Percentiles rank a stretch among this genome's conserved stretches.
These are phyloP conservation scores for Russula foetens DNA, from an alignment of 768 basidiomycete genomes.

Conservation along the genomic window DNA sequence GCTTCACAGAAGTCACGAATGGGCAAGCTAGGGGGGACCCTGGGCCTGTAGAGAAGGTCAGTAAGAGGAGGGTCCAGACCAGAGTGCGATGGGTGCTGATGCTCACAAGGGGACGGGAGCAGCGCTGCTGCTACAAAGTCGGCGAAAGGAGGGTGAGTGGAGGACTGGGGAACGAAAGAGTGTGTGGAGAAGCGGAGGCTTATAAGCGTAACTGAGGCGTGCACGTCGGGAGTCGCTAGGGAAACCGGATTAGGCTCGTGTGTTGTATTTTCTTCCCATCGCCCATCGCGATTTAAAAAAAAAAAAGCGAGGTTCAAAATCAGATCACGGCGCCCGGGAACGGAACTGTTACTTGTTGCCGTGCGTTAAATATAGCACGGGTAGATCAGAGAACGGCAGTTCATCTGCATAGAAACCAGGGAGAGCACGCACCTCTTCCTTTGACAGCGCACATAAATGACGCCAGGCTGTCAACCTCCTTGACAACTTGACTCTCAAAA, in stretches of 20 bases:
- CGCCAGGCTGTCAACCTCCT: constrained; percentile 77
- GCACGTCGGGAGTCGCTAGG: not conserved
- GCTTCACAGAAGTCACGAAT: constrained; percentile 42
- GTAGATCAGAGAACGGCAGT: constrained; percentile 1
- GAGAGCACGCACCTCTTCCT: constrained; percentile 27
- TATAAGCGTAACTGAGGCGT: not conserved
- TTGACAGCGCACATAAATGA: constrained; percentile 74
- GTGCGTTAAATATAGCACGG: not conserved
- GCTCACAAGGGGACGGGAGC: constrained; percentile 27
- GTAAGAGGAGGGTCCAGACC: not conserved
- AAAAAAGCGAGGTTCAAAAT: not conserved
- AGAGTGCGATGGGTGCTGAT: constrained; percentile 19
- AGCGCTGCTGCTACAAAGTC: constrained; percentile 47
- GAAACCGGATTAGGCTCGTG: not conserved
- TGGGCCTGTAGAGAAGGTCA: constrained; percentile 25
- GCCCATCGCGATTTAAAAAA: not conserved
- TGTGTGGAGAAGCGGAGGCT: not conserved
- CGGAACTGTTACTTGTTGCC: not conserved
- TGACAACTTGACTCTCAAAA: constrained; percentile 56
- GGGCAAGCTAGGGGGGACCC: constrained; percentile 30
- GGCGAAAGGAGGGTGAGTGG: constrained; percentile 21
- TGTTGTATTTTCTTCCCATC: not conserved
- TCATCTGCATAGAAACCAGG: constrained; percentile 4
- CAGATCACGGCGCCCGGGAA: constrained; percentile 12
- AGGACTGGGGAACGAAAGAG: not conserved